phyloP scores from a whole-genome alignment of 2,329 filamentous ascomycete species.

The Albifimbria verrucaria region DNA sequence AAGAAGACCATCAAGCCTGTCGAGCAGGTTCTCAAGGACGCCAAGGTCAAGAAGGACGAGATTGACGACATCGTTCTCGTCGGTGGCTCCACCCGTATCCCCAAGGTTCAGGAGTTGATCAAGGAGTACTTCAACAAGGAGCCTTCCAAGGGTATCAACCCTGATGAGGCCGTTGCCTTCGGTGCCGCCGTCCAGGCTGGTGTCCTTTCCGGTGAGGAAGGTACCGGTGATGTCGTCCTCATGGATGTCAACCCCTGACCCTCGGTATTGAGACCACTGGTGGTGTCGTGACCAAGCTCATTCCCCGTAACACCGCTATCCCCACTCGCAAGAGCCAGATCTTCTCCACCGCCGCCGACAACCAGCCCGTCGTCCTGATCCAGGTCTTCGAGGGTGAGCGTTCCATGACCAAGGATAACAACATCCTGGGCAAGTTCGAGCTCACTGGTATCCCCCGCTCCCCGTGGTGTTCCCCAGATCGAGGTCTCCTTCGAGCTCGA shows the following conservation, averaged over 20 bases:
- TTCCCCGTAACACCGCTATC: conserved; percentile 90
- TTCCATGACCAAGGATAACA: conserved; percentile 94
- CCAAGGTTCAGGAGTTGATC: conserved; percentile 91
- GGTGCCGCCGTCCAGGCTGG: conserved; percentile 96
- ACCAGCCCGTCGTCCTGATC: conserved; percentile 93
- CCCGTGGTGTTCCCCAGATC: conserved; percentile 95
- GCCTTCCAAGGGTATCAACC: conserved; percentile 99
- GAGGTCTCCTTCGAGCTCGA: conserved; percentile 98
- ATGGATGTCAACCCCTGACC: conserved; percentile 98
- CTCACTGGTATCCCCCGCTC: conserved; percentile 93
- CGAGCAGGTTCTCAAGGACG: conserved; percentile 97
- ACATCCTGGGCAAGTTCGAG: conserved; percentile 96
- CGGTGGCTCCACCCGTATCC: conserved; percentile 98
- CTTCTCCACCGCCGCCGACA: conserved; percentile 94
- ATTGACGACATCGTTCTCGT: conserved; percentile 96
- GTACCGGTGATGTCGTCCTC: conserved; percentile 76
- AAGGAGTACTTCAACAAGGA: conserved; percentile 97
- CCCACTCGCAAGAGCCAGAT: conserved; percentile 97
- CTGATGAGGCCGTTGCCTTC: conserved; percentile 97
- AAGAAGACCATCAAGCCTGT: conserved; percentile 99
- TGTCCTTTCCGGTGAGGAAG: conserved; percentile 86
- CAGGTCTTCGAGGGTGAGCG: conserved; percentile 95
- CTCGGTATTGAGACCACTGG: conserved; percentile 97
- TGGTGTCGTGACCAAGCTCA: conserved; percentile 96
- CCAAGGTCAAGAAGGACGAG: conserved; percentile 93